A percentile compares a stretch with the other conserved stretches of the same genome.
Conservation (phyloP, 495 filamentous ascomycete species). For the Podospora pseudocomata region DNA sequence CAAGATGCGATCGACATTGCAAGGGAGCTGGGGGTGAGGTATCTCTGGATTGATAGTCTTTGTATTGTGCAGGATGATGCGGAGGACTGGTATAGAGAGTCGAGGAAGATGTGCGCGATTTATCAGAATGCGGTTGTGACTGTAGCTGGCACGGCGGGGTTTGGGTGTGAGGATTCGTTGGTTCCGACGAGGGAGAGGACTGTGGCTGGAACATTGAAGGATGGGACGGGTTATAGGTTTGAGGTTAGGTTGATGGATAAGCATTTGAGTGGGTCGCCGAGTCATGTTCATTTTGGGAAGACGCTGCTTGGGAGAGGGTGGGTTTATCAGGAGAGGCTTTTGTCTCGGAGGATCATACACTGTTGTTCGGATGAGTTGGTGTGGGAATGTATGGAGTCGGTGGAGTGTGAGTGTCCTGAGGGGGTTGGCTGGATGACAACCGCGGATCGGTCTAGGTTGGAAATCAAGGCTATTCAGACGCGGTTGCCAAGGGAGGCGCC, state of each 20-base stretch:
- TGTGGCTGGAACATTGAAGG: background rate
- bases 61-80: background rate
- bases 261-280: background rate
- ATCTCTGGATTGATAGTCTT: slow-evolving; percentile 4
- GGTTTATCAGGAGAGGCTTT: background rate
- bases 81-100: background rate
- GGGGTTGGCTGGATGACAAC: too few relatives aligned
- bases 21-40: background rate
- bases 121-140: background rate
- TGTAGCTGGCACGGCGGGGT: background rate
- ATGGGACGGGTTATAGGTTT: background rate
- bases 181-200: background rate
- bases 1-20: background rate
- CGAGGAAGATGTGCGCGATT: background rate
- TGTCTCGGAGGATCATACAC: background rate
- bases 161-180: background rate
- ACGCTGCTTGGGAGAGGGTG: background rate
- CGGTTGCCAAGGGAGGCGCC: background rate
- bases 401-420: background rate
- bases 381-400: background rate
- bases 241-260: background rate
- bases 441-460: background rate
- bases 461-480: background rate
- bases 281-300: background rate
- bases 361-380: background rate